phyloP scores from a whole-genome alignment of 345 rosid genomes.

The Hypericum androsaemum region DNA sequence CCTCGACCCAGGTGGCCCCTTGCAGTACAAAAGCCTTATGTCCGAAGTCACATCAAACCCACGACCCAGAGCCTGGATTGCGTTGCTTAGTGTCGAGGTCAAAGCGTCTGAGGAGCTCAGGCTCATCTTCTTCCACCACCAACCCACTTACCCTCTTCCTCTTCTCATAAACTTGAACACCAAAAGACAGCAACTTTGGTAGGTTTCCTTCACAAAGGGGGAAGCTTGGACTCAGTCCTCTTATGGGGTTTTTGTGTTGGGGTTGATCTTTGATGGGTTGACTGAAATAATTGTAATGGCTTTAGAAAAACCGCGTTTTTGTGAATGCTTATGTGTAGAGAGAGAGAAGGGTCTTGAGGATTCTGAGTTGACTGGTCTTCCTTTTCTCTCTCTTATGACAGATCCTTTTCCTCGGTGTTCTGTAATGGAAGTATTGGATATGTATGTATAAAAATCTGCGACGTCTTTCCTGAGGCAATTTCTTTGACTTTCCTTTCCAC shows the following conservation, averaged over 20 bases:
- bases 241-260: not conserved
- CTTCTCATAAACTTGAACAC: conserved; percentile 15
- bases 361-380: conserved; percentile 52
- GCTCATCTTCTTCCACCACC: conserved; percentile 13
- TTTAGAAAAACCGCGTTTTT: conserved; percentile 37
- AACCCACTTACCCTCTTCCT: conserved; percentile 9
- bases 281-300: conserved; percentile 22
- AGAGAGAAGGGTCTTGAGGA: conserved; percentile 4
- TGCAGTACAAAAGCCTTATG: conserved; percentile 83
- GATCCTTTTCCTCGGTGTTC: not conserved
- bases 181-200: not conserved
- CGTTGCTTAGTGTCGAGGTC: conserved; percentile 61
- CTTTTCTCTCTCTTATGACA: not conserved
- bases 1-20: conserved; percentile 88
- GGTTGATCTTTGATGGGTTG: conserved; percentile 22
- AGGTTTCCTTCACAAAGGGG: no score
- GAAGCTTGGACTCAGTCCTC: no score
- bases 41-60: conserved; percentile 94
- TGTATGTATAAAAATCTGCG: not conserved
- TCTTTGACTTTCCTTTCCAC: no score
- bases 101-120: conserved; percentile 45
- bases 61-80: conserved; percentile 91
- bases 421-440: not conserved
- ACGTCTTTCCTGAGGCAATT: no score
- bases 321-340: not conserved